Conservation (phyloP, 1,139 yeast species). For the Pneumocystis sp. region DNA sequence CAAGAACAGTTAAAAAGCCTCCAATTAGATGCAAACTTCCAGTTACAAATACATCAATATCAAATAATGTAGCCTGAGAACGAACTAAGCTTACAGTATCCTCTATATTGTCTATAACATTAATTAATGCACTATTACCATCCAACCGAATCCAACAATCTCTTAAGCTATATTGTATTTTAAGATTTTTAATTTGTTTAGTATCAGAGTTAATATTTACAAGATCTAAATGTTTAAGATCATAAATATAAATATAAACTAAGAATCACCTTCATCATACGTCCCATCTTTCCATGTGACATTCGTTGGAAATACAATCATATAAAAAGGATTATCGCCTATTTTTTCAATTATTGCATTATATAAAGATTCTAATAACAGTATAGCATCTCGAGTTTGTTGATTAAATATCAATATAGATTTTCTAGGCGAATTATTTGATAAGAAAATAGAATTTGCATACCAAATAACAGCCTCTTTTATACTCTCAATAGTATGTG, state of each 20-base stretch:
- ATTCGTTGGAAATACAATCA: conserved; percentile 77
- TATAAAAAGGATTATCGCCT: conserved; percentile 37
- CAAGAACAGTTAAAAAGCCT: conserved; percentile 75
- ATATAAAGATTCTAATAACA: conserved; percentile 42
- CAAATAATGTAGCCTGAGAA: conserved; percentile 24
- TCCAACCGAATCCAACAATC: conserved; percentile 52
- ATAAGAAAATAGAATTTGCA: conserved; percentile 24
- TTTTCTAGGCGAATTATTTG: conserved; percentile 19
- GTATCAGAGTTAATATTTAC: conserved; percentile 71
- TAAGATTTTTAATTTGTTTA: conserved; percentile 58
- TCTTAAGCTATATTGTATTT: conserved; percentile 66
- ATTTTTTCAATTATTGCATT: conserved; percentile 18
- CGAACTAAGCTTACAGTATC: conserved; percentile 43
- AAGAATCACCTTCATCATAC: neutral
- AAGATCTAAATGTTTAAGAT: conserved; percentile 61
- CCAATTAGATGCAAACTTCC: conserved; percentile 94
- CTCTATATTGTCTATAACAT: conserved; percentile 62
- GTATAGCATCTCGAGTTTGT: conserved; percentile 75
- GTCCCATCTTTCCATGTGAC: conserved; percentile 58
- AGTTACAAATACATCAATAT: conserved; percentile 48
- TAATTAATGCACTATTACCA: conserved; percentile 28
- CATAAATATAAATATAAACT: neutral
- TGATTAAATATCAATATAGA: conserved; percentile 68
- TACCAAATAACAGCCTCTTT: conserved; percentile 74
- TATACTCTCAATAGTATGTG: conserved; percentile 83